Evolutionary conservation across 805 yeast genomes (phyloP), one percentile per base, ranked within the genome.

Genomic region (Monosporozyma aerobia): DNA sequence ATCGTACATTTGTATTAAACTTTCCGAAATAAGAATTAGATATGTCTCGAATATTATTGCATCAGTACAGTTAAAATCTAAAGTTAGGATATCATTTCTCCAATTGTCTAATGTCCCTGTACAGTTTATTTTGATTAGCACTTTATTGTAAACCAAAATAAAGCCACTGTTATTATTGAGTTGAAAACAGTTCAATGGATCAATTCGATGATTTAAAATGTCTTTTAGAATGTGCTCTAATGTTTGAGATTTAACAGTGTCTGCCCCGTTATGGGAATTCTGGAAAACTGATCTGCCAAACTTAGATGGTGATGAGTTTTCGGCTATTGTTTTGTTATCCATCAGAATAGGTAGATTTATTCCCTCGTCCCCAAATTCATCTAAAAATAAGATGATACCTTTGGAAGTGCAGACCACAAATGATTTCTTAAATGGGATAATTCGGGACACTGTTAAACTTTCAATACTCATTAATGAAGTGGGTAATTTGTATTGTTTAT

Each of bases 1-100:
- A 37, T 81, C 75, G 72, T 90, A 81, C 2, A 88, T 74, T 61
- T 88, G 95, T 8, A 87, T 73, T 47, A 82, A 76, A 57, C 85
- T 89, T 22, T 82, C 81, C 44, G 84, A 80, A 30, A 81, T 75
- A 4, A 85, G 64, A 7, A 82, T 63, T 52, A 82, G 64, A 58
- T 72, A 78, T 13, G 78, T 79, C 39, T 72, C 72, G 47, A 73
- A 71, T 16, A 78, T 65, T 2, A 75, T 69, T 5, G 74, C 77
- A 1, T 64, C 65, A 0, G 67, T 58, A 53, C 77, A 74, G 53
- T 64, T 68, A 54, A 74, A 74, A 53, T 73, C 74, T 53, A 75
- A 64, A 6, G 74, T 75, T 47, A 75, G 57, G 5, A 74, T 68
- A 55, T 71, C 74, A 9, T 61, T 59, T 44, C 67, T 69, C 58